Evolutionary conservation across 306 rosid genomes (phyloP).

Genomic region (Senna siamea): DNA sequence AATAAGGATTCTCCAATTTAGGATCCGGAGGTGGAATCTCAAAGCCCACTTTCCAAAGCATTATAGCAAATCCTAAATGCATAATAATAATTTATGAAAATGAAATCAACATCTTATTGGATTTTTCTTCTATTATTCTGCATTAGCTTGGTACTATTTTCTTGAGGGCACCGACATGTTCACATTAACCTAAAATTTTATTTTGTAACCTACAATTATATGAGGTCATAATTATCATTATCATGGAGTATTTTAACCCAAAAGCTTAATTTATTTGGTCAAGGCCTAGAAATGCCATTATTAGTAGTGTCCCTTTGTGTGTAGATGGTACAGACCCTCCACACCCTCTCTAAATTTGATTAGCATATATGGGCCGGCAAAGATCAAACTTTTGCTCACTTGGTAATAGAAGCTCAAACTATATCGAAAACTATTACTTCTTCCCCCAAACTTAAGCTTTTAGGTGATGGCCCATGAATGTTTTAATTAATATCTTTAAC

Average conservation of each 20-base stretch:
- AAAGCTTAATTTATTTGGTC: not conserved
- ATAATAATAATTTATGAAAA: slow-evolving; percentile 26
- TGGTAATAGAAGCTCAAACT: not conserved
- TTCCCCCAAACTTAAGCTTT: not conserved
- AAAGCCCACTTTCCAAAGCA: slow-evolving; percentile 13
- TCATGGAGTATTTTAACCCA: not conserved
- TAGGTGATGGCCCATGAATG: not conserved
- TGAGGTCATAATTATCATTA: not conserved
- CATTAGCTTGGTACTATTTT: slow-evolving; percentile 19
- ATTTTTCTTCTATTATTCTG: slow-evolving; percentile 14
- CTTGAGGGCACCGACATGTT: not conserved
- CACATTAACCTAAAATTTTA: slow-evolving; percentile 19
- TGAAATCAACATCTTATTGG: slow-evolving; percentile 23
- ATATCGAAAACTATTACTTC: not conserved
- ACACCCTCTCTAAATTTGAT: no score
- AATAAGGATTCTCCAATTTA: slow-evolving; percentile 9
- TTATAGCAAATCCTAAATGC: slow-evolving; percentile 15
- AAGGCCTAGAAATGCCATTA: not conserved
- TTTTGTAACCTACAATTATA: not conserved
- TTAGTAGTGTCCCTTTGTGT: not conserved
- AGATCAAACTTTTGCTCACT: no score
- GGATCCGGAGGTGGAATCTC: slow-evolving; percentile 20
- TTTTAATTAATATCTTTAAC: not conserved
- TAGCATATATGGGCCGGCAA: no score
- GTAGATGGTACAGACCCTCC: not conserved